These are phyloP conservation scores for Hericium alpestre DNA, from an alignment of 768 basidiomycete species.

Conservation along the genomic window DNA sequence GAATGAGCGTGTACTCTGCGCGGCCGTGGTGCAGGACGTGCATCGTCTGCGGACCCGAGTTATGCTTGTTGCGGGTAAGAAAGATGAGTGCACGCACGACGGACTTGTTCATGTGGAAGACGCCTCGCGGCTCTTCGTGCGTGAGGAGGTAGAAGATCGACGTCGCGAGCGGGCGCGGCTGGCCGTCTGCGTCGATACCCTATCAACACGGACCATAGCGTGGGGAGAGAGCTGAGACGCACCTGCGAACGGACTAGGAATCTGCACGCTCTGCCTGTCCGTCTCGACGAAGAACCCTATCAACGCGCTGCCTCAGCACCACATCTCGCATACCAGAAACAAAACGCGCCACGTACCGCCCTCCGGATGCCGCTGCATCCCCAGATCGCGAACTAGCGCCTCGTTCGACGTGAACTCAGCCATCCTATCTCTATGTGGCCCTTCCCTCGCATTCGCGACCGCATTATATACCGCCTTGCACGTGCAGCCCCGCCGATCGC, in stretches of 20 bases:
- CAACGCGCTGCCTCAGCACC: neutral
- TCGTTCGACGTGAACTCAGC: slow-evolving; percentile 8
- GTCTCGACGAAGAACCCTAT: slow-evolving; percentile 29
- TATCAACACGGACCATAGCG: neutral
- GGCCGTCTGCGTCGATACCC: slow-evolving; percentile 13
- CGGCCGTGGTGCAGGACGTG: slow-evolving; percentile 43
- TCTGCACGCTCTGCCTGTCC: slow-evolving; percentile 18
- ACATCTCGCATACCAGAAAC: neutral
- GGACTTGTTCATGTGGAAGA: slow-evolving; percentile 40
- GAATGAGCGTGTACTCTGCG: slow-evolving; percentile 41
- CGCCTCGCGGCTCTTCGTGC: slow-evolving; percentile 27
- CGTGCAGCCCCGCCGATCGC: no score
- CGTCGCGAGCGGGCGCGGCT: slow-evolving; percentile 27
- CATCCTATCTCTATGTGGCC: no score
- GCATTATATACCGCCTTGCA: no score
- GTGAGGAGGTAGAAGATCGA: slow-evolving; percentile 43
- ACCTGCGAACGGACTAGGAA: slow-evolving; percentile 27
- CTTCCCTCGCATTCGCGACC: no score
- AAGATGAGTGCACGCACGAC: slow-evolving; percentile 21
- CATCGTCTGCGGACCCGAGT: slow-evolving; percentile 28
- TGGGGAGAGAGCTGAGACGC: neutral
- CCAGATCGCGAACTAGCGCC: slow-evolving; percentile 18
- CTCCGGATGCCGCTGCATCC: slow-evolving; percentile 20
- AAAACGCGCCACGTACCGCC: slow-evolving; percentile 13
- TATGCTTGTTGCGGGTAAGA: no score